Conservation (phyloP, 345 rosid species). For the Cardiospermum halicacabum region DNA sequence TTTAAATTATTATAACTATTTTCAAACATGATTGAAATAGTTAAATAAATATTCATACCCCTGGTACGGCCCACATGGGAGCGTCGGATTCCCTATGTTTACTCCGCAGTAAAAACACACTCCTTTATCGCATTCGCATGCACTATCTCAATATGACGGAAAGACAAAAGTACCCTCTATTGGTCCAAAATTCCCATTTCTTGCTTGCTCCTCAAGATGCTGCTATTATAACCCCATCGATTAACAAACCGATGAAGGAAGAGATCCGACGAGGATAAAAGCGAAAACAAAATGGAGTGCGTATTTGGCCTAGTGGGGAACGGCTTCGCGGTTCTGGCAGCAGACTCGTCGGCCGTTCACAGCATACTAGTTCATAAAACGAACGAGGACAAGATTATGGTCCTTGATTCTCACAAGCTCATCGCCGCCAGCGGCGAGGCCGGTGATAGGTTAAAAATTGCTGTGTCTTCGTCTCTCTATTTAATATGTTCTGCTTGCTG, state of each 20-base stretch:
- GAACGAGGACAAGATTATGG: conserved; percentile 95
- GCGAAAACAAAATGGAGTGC: conserved; percentile 62
- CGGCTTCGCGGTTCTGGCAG: conserved; percentile 76
- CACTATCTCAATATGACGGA: neutral
- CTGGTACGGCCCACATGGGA: too few species aligned
- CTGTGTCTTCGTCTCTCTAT: neutral
- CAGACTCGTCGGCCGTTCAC: conserved; percentile 89
- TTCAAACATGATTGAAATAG: too few species aligned
- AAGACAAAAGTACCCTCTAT: conserved; percentile 11
- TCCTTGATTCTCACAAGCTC: conserved; percentile 92
- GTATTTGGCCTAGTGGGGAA: conserved; percentile 88
- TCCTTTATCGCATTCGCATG: too few species aligned
- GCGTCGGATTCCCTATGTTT: too few species aligned
- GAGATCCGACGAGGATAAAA: conserved; percentile 23
- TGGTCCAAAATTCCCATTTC: neutral
- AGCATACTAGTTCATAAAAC: conserved; percentile 92
- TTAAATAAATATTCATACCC: too few species aligned
- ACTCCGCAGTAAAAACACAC: too few species aligned
- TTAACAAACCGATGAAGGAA: neutral
- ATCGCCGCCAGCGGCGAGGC: conserved; percentile 96
- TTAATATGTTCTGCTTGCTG: neutral
- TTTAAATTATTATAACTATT: too few species aligned
- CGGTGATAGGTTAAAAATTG: conserved; percentile 73
- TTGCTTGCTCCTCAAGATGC: conserved; percentile 36
- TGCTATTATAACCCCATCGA: neutral